Evolutionary conservation across 1,284 basidiomycete genomes (phyloP).

Genomic region (Anthracocystis setariae): DNA sequence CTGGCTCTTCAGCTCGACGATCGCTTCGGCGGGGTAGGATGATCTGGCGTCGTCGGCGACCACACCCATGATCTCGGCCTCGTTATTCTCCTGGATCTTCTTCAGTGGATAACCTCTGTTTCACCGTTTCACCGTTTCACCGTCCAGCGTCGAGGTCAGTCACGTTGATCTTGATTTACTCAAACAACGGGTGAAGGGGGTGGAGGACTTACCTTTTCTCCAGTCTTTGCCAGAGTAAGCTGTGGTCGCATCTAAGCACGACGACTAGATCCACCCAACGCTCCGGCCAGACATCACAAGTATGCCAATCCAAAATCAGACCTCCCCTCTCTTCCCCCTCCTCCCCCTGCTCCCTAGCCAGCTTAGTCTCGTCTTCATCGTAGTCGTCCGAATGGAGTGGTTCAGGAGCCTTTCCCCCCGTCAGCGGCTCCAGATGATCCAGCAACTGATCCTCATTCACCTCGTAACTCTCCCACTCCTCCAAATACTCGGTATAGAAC

Average conservation of each 20-base stretch:
- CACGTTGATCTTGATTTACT: background rate
- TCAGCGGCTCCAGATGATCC: constrained; percentile 59
- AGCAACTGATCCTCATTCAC: constrained; percentile 83
- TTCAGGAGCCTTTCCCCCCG: constrained; percentile 58
- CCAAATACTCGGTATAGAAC: constrained; percentile 85
- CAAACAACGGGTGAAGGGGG: background rate
- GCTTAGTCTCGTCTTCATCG: constrained; percentile 10
- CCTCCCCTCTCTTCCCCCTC: constrained; percentile 70
- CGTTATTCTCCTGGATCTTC: constrained; percentile 98
- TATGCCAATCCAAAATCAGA: constrained; percentile 96
- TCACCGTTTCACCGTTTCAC: no score
- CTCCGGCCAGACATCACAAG: constrained; percentile 92
- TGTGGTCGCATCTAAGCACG: constrained; percentile 89
- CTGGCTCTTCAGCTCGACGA: constrained; percentile 87
- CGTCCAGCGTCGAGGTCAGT: no score
- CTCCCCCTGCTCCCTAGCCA: constrained; percentile 27
- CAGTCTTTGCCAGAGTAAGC: constrained; percentile 88
- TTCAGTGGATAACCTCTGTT: constrained; percentile 83
- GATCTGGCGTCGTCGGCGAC: constrained; percentile 87
- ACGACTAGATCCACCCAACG: constrained; percentile 97
- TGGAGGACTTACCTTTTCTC: constrained; percentile 79
- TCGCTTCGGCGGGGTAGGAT: constrained; percentile 84
- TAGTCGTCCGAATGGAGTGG: constrained; percentile 45
- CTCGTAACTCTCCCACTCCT: constrained; percentile 92
- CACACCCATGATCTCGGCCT: constrained; percentile 97